These are phyloP conservation scores for Ampelocalamus luodianensis DNA, from an alignment of 176 grass and related monocot genomes.

Conservation along the genomic window DNA sequence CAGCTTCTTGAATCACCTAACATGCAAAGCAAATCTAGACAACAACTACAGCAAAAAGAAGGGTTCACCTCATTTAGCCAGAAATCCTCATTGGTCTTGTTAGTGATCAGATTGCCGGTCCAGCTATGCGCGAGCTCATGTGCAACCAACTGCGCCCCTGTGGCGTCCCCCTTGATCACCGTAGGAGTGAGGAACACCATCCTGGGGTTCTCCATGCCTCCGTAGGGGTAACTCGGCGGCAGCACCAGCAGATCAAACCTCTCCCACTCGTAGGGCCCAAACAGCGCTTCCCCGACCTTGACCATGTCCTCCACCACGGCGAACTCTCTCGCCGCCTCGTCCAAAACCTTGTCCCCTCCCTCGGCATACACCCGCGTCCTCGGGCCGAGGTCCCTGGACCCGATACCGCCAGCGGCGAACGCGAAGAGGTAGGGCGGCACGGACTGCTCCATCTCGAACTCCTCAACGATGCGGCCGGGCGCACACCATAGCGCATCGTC, in stretches of 20 bases:
- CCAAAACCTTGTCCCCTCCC: conserved; percentile 63
- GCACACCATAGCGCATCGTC: conserved; percentile 79
- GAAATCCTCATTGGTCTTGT: conserved; percentile 97
- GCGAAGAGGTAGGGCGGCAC: conserved; percentile 96
- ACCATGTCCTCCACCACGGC: conserved; percentile 91
- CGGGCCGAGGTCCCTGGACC: conserved; percentile 71
- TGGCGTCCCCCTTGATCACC: conserved; percentile 71
- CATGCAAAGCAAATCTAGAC: neutral
- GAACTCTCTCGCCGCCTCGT: conserved; percentile 88
- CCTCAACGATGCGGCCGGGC: conserved; percentile 65
- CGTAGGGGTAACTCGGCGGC: conserved; percentile 87
- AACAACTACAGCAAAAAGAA: neutral
- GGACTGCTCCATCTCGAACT: conserved; percentile 89
- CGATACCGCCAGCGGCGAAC: conserved; percentile 78
- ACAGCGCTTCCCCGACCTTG: conserved; percentile 74
- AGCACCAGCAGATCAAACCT: conserved; percentile 90
- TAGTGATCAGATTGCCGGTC: conserved; percentile 92
- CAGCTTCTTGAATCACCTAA: neutral
- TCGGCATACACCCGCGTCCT: conserved; percentile 80
- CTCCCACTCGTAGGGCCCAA: conserved; percentile 93
- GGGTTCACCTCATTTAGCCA: conserved; percentile 90
- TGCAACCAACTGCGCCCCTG: conserved; percentile 84
- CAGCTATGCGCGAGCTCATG: conserved; percentile 96
- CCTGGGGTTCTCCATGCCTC: conserved; percentile 93
- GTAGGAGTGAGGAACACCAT: conserved; percentile 95